Evolutionary conservation across 2,329 filamentous ascomycete species (phyloP).

Genomic region (Tolypocladium paradoxum): DNA sequence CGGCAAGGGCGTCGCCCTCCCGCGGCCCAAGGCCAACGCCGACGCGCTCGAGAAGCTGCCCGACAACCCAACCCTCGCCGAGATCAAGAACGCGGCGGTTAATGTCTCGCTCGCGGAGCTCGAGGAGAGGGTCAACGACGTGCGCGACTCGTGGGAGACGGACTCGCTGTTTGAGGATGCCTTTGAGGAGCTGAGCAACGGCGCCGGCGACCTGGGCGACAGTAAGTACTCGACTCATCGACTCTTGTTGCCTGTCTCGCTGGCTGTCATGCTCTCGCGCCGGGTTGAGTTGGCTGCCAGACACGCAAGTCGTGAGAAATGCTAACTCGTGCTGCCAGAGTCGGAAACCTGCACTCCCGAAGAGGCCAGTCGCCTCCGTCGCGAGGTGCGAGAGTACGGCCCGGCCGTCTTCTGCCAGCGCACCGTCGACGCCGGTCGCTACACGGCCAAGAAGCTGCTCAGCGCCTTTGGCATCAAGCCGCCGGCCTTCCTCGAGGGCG

Average conservation of each 20-base stretch:
- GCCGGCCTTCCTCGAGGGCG: slow-evolving; percentile 60
- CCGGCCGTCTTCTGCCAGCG: slow-evolving; percentile 64
- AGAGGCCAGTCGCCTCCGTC: slow-evolving; percentile 57
- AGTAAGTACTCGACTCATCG: slow-evolving; percentile 23
- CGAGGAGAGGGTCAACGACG: slow-evolving; percentile 40
- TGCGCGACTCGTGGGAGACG: slow-evolving; percentile 48
- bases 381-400: slow-evolving; percentile 65
- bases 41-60: slow-evolving; percentile 24
- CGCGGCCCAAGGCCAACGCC: slow-evolving; percentile 21
- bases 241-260: background rate
- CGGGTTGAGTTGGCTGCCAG: slow-evolving; percentile 5
- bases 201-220: slow-evolving; percentile 32
- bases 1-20: slow-evolving; percentile 20
- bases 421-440: slow-evolving; percentile 56
- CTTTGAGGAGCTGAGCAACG: slow-evolving; percentile 46
- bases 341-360: slow-evolving; percentile 52
- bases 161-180: slow-evolving; percentile 54
- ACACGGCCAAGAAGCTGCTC: slow-evolving; percentile 73
- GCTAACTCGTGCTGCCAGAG: slow-evolving; percentile 12
- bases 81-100: slow-evolving; percentile 24
- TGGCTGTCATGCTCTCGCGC: background rate
- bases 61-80: slow-evolving; percentile 21
- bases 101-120: slow-evolving; percentile 31
- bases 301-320: background rate
- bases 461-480: slow-evolving; percentile 75